Evolutionary conservation across 2,329 filamentous ascomycete species (phyloP), one percentile per base, ranked within the genome.

Genomic region (Blastomyces silverae): DNA sequence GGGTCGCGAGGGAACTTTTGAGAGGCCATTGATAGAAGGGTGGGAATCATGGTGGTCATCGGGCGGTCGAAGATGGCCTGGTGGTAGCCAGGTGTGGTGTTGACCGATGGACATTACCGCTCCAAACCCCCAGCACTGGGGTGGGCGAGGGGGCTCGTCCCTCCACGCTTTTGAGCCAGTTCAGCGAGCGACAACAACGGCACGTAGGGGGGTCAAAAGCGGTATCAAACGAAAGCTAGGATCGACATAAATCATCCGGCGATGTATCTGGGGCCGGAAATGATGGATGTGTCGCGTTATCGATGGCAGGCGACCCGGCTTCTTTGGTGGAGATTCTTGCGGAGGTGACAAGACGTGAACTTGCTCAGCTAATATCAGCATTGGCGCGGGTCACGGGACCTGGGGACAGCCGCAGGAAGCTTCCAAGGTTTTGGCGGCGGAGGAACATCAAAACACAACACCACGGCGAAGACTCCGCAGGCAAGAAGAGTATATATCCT

Each of bases 71-170:
- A 85, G 80, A 72, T 83, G 78, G 67, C 82, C 81, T 71, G 85
- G 83, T 71, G 85, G 82, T 68, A 83, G 83, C 87, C 88, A 89
- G 82, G 83, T 79, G 80, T 87, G 85, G 79, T 85, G 83, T 79
- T 87, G 87, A 78, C 83, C 80, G 79, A 87, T 80, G 77, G 87
- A 87, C 86, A 89, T 89, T 62, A 62, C 59, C 77, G 76, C 76
- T 75, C 76, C 73, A 74, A 78, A 75, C 76, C 77, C 78, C 78
- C 78, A 74, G 73, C 74, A 75, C 72, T 78, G 74, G 76, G 76
- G 76, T 73, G 76, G 75, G 75, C 72, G 75, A 76, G 76, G 74
- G 72, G 73, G 75, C 72, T 74, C 72, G 74, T 73, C 76, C 73
- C 77, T 79, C 78, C 77, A 78, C 78, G 75, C 75, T 77, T 76